A percentile compares a stretch with the other conserved stretches of the same genome.
phyloP scores from a whole-genome alignment of 1,284 basidiomycete species.

The Sporisorium sorghi region DNA sequence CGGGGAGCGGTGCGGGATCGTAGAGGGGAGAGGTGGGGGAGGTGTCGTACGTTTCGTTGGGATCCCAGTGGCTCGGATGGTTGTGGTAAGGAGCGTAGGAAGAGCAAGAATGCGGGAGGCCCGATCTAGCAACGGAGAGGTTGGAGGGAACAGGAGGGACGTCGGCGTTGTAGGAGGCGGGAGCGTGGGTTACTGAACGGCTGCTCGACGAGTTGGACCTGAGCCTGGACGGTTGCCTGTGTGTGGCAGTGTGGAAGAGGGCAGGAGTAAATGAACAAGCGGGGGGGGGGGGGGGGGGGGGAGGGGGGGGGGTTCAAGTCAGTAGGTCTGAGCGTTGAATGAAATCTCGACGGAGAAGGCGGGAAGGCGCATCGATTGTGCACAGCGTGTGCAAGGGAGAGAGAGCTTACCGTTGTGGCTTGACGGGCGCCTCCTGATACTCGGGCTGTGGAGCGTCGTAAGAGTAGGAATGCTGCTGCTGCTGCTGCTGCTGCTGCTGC shows the following conservation, averaged over 20 bases:
- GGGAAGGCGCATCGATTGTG: too few relatives aligned
- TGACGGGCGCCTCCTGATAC: slow-evolving; percentile 34
- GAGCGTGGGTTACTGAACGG: slow-evolving; percentile 17
- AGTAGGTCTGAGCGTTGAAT: slow-evolving; percentile 1
- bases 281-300: too few relatives aligned
- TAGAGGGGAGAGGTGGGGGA: slow-evolving; percentile 29
- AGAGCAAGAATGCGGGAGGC: background rate
- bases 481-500: slow-evolving; percentile 15
- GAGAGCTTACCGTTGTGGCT: slow-evolving; percentile 35
- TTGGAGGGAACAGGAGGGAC: slow-evolving; percentile 37
- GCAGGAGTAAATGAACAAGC: too few relatives aligned
- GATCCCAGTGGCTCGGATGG: slow-evolving; percentile 39
- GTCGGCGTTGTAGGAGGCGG: slow-evolving; percentile 21
- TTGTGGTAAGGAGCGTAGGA: slow-evolving; percentile 17
- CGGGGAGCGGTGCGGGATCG: slow-evolving; percentile 26
- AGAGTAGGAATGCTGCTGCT: slow-evolving; percentile 15
- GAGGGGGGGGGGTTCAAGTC: background rate
- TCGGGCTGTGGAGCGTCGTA: slow-evolving; percentile 31
- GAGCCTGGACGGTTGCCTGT: slow-evolving; percentile 35
- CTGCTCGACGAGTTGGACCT: slow-evolving; percentile 33
- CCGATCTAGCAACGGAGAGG: slow-evolving; percentile 25
- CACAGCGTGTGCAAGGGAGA: slow-evolving; percentile 1
- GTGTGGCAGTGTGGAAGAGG: background rate
- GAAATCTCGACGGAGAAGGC: too few relatives aligned
- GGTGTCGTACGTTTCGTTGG: slow-evolving; percentile 41